Evolutionary conservation across 2,329 filamentous ascomycete genomes (phyloP).

Genomic region (Ophiostoma sp.): DNA sequence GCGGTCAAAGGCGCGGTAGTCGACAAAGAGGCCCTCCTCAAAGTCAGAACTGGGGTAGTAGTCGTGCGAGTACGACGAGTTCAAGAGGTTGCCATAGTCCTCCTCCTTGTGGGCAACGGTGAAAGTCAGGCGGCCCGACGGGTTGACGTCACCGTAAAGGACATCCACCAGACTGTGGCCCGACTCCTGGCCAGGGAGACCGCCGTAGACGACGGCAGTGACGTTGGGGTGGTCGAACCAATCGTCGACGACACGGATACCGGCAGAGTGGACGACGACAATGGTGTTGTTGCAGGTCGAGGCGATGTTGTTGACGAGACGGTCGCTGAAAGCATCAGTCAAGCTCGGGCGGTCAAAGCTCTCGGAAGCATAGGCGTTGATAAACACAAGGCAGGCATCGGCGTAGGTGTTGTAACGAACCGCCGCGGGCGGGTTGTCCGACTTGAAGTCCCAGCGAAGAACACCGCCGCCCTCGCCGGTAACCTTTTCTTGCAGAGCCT

Average conservation of each 20-base stretch:
- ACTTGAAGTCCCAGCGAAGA: conserved; percentile 52
- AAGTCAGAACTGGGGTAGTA: conserved; percentile 61
- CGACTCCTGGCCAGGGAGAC: conserved; percentile 49
- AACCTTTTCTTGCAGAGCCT: conserved; percentile 49
- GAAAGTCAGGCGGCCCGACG: conserved; percentile 43
- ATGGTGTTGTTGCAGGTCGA: conserved; percentile 53
- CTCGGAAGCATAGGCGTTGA: conserved; percentile 71
- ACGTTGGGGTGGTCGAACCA: conserved; percentile 50
- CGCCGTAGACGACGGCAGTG: conserved; percentile 47
- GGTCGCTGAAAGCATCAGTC: conserved; percentile 62
- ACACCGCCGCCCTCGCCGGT: conserved; percentile 53
- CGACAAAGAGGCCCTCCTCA: conserved; percentile 69
- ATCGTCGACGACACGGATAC: conserved; percentile 44
- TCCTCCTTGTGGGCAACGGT: conserved; percentile 40
- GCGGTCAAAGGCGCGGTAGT: conserved; percentile 66
- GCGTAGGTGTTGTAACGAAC: conserved; percentile 37
- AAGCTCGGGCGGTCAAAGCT: conserved; percentile 64
- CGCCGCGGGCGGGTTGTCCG: conserved; percentile 37
- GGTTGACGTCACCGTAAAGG: conserved; percentile 43
- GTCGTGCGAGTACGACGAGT: conserved; percentile 18
- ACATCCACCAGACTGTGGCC: conserved; percentile 42
- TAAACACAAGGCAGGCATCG: conserved; percentile 61
- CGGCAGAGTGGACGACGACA: conserved; percentile 59
- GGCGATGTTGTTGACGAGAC: conserved; percentile 50
- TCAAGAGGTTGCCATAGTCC: conserved; percentile 37